Conservation (phyloP, 306 rosid species). For the Amphicarpaea edgeworthii region DNA sequence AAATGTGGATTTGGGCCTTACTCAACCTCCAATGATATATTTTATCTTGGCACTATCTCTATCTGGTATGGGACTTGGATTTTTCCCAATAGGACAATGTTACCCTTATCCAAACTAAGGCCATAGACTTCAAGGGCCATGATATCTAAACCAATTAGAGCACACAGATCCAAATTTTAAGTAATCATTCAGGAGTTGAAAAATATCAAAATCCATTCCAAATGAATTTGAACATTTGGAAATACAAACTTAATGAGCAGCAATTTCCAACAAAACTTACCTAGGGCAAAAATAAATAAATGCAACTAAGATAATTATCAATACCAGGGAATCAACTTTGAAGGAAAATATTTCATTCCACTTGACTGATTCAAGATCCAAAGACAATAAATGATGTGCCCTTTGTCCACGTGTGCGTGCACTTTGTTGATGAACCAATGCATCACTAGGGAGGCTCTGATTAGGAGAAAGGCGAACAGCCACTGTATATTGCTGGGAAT, state of each 20-base stretch:
- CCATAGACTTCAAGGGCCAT: not conserved
- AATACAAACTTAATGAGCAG: constrained; percentile 19
- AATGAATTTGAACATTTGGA: constrained; percentile 16
- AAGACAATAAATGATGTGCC: constrained; percentile 56
- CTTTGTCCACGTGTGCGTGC: constrained; percentile 87
- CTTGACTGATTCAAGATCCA: constrained; percentile 72
- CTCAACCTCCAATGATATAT: no score
- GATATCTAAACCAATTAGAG: not conserved
- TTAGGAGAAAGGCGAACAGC: constrained; percentile 79
- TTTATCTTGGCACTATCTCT: no score
- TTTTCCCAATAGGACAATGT: no score
- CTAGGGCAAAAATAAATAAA: constrained; percentile 23
- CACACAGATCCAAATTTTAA: constrained; percentile 9
- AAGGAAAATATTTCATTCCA: constrained; percentile 98
- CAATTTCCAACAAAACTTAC: constrained; percentile 17
- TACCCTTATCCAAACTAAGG: not conserved
- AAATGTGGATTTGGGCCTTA: no score
- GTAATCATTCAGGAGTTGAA: not conserved
- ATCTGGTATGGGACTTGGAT: no score
- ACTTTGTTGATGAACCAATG: constrained; percentile 76
- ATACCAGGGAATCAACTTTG: constrained; percentile 90
- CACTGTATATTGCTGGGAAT: constrained; percentile 73
- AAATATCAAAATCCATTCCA: constrained; percentile 8
- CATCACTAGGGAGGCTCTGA: constrained; percentile 52
- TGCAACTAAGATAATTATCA: constrained; percentile 33